Percentiles rank a stretch among this genome's conserved stretches.
Conservation (phyloP, 345 rosid species). For the Sisymbrium irio region DNA sequence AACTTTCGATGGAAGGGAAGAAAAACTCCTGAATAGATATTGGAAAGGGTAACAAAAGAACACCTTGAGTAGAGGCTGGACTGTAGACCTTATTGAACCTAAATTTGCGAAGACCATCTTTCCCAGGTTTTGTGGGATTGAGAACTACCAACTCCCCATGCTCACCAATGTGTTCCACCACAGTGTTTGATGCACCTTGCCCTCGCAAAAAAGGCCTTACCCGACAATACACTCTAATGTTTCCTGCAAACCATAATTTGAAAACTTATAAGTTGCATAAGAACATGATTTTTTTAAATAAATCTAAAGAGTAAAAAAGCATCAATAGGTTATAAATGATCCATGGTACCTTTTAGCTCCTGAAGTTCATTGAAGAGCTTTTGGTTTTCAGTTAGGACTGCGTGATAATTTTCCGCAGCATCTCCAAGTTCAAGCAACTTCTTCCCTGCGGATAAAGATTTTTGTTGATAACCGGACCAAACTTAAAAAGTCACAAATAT, state of each 20-base stretch:
- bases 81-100: slow-evolving; percentile 81
- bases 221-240: slow-evolving; percentile 85
- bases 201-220: slow-evolving; percentile 76
- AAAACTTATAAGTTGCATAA: slow-evolving; percentile 7
- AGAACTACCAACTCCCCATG: slow-evolving; percentile 63
- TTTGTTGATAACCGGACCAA: not conserved
- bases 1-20: not conserved
- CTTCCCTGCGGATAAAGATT: slow-evolving; percentile 38
- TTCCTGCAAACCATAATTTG: slow-evolving; percentile 50
- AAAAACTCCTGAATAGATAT: not conserved
- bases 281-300: not conserved
- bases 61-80: slow-evolving; percentile 84
- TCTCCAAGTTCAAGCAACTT: slow-evolving; percentile 51
- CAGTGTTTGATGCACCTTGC: slow-evolving; percentile 47
- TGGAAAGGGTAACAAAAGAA: slow-evolving; percentile 6
- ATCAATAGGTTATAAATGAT: not conserved
- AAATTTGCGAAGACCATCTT: slow-evolving; percentile 63
- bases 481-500: slow-evolving; percentile 6
- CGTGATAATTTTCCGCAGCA: slow-evolving; percentile 68
- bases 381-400: slow-evolving; percentile 73
- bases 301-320: not conserved
- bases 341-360: slow-evolving; percentile 75
- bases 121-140: slow-evolving; percentile 85
- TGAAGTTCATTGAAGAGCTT: slow-evolving; percentile 87
- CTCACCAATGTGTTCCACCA: slow-evolving; percentile 63